Percentiles rank a stretch among this genome's conserved stretches.
phyloP scores from a whole-genome alignment of 2,329 filamentous ascomycete genomes.

The Colletotrichum godetiae region DNA sequence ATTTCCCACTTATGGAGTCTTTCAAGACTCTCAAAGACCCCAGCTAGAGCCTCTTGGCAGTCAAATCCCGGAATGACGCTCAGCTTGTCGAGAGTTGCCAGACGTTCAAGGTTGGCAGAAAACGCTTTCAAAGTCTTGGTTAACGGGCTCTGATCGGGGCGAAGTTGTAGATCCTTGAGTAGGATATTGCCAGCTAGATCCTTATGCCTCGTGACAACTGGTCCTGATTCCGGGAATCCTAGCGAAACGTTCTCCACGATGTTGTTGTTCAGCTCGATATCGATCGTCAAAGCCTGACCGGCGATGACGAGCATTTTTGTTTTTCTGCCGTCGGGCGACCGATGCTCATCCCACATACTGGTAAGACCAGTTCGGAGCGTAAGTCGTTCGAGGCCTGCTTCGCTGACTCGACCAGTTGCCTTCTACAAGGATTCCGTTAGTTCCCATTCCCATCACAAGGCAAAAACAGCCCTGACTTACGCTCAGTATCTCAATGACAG shows the following conservation, averaged over 20 bases:
- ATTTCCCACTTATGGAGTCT: constrained; percentile 79
- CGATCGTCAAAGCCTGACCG: constrained; percentile 69
- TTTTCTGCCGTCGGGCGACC: constrained; percentile 58
- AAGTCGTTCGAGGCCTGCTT: constrained; percentile 79
- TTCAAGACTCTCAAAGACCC: constrained; percentile 76
- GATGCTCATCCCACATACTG: constrained; percentile 67
- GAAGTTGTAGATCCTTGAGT: constrained; percentile 71
- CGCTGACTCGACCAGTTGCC: constrained; percentile 73
- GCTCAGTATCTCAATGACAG: constrained; percentile 61
- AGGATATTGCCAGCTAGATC: constrained; percentile 74
- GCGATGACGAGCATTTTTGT: constrained; percentile 70
- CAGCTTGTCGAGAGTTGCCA: constrained; percentile 78
- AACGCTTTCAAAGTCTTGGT: constrained; percentile 79
- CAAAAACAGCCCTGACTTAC: constrained; percentile 52
- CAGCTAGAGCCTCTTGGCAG: constrained; percentile 81
- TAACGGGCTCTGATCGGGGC: constrained; percentile 69
- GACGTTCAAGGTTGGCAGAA: constrained; percentile 75
- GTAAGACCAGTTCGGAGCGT: constrained; percentile 76
- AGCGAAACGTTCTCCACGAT: constrained; percentile 72
- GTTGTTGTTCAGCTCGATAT: constrained; percentile 71
- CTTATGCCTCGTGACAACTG: constrained; percentile 69
- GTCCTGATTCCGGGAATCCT: constrained; percentile 69
- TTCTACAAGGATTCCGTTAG: constrained; percentile 16
- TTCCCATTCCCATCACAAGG: constrained; percentile 40
- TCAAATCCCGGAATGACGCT: constrained; percentile 76